A percentile compares a stretch with the other conserved stretches of the same genome.
phyloP scores from a whole-genome alignment of 129 eudicot genomes.

The Arctium minus region DNA sequence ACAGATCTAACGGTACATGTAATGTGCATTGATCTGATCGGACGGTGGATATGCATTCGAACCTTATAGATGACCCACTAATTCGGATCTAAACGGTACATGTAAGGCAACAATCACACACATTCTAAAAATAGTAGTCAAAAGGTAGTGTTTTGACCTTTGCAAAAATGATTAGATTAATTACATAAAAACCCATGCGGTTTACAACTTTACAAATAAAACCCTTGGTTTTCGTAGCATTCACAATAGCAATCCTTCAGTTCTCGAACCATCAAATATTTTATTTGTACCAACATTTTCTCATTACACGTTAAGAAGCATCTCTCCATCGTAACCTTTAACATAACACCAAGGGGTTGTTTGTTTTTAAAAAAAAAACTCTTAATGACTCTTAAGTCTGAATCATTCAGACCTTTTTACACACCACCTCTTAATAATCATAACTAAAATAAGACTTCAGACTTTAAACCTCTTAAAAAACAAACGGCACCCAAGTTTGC shows the following conservation, averaged over 20 bases:
- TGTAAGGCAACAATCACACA: background rate
- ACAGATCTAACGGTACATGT: background rate
- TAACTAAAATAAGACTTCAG: too few relatives aligned
- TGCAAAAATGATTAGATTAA: background rate
- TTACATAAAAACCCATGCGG: background rate
- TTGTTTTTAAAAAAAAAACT: too few relatives aligned
- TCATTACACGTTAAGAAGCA: background rate
- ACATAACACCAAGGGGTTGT: background rate
- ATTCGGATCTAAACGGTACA: constrained; percentile 21
- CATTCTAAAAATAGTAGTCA: constrained; percentile 11
- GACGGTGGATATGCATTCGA: constrained; percentile 15
- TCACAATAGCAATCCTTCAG: background rate
- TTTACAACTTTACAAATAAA: background rate
- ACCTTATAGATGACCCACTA: constrained; percentile 14
- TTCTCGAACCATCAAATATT: background rate
- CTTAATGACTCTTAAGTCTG: too few relatives aligned
- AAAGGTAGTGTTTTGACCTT: background rate
- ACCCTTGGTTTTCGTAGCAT: background rate
- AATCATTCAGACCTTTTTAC: too few relatives aligned
- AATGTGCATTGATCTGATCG: background rate
- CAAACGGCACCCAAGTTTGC: too few relatives aligned
- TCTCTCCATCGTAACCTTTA: background rate
- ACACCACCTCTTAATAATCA: too few relatives aligned
- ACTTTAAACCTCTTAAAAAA: too few relatives aligned
- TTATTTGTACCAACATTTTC: background rate